Base-by-base conservation (phyloP, 2,329 filamentous ascomycete species). In the Fusarium sp. region DNA sequence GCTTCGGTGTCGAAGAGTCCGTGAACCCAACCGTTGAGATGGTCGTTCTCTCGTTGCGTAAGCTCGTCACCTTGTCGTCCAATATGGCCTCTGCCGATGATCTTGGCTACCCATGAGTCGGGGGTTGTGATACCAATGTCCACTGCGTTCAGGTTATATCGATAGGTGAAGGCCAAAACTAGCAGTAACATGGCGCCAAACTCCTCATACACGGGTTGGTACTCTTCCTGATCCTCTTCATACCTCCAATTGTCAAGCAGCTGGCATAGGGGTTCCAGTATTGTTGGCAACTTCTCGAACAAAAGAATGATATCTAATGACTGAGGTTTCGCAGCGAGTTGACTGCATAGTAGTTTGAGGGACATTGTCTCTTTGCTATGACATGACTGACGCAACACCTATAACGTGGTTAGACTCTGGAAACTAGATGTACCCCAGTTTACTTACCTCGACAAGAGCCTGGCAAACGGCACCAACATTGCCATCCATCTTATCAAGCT, bases 401-500 rank as follows among this genome's bases (percentile, higher is more conserved):
- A 44, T 10, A 22, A 6, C 14, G n/a, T 68, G 50, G 60, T 66
- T 33, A 62, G 27, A 25, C 25, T 10, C 6, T 17, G 19, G 5
- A 17, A 7, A 33, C 7, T 13, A 10, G 3, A 11, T 30, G 19
- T 35, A 37, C 6, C 13, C 10, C 7, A 20, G 5, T 13, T 17
- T 4, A 56, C 83, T 71, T 76, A 90, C 90, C 81, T 93, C 91
- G 39, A 89, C 87, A 44, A 94, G 82, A 4, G 94, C 94, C 62
- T 90, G 89, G 50, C 91, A 92, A 19, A 96, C 92, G 3, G 93
- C 93, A 3, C 92, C 93, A 4, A 93, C 93, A 77, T 97, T 97
- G 2, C 95, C 95, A 73, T 97, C 93, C 85, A 96, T 94, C 50
- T 90, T 91, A 57, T 97, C 93, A 23, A 99, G 83, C 72, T 97